These are phyloP conservation scores for Fennellomyces sp. DNA, from an alignment of 371 early-diverging fungal genomes.

Conservation along the genomic window DNA sequence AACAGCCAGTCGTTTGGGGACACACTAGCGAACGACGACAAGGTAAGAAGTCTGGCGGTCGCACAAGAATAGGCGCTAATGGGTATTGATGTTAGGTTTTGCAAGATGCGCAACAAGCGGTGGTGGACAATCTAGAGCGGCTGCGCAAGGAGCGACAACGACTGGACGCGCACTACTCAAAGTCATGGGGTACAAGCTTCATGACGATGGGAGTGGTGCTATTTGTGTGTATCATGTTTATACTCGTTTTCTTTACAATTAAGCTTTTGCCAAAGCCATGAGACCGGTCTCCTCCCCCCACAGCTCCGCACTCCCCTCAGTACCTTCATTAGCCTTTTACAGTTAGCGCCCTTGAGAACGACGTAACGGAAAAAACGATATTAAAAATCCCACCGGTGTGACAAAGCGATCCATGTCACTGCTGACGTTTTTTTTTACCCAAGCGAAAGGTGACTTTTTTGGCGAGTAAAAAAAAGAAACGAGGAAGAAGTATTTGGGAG, in stretches of 20 bases:
- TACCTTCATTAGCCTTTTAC: background rate
- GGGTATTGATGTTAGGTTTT: constrained; percentile 34
- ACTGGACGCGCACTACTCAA: constrained; percentile 57
- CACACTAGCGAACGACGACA: constrained; percentile 59
- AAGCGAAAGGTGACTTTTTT: background rate
- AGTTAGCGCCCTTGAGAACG: background rate
- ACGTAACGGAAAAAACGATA: background rate
- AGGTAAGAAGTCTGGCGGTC: constrained; percentile 23
- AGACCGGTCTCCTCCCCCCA: background rate
- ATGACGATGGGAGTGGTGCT: constrained; percentile 65
- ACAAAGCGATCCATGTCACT: background rate
- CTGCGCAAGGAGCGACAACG: constrained; percentile 57
- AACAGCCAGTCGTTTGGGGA: constrained; percentile 69
- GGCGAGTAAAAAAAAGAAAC: background rate
- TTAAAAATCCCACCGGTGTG: background rate
- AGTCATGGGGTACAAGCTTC: constrained; percentile 73
- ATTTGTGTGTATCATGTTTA: constrained; percentile 68
- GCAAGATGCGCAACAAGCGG: constrained; percentile 52
- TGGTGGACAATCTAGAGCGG: constrained; percentile 52
- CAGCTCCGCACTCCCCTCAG: background rate
- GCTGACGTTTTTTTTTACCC: background rate
- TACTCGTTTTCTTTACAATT: constrained; percentile 72
- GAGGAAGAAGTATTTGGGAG: background rate
- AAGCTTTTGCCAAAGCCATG: constrained; percentile 66
- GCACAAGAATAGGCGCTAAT: too few species aligned